These are phyloP conservation scores for Prunus yedoensis DNA, from an alignment of 331 rosid species.

Conservation along the genomic window DNA sequence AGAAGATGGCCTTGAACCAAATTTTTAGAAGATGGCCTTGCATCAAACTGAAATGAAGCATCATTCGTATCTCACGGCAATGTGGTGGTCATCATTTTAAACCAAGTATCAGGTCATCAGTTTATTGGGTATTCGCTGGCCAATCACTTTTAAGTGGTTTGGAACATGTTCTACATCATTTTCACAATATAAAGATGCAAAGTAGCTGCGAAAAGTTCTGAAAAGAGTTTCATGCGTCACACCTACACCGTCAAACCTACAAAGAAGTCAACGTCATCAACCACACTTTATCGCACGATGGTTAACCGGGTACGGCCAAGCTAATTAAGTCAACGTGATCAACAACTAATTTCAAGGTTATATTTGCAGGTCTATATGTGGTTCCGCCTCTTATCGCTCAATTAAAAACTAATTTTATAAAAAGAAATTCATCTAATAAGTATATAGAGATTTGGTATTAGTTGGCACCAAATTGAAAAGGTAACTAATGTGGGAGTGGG, in stretches of 20 bases:
- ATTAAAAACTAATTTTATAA: no score
- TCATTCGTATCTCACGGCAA: conserved; percentile 20
- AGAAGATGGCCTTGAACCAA: not conserved
- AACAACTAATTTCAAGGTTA: no score
- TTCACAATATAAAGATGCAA: not conserved
- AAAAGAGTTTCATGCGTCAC: not conserved
- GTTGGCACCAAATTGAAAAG: conserved; percentile 5
- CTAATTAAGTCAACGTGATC: no score
- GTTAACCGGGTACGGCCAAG: no score
- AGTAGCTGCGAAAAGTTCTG: conserved; percentile 1
- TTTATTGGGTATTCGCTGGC: conserved; percentile 25
- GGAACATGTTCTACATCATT: conserved; percentile 28
- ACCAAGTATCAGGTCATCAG: conserved; percentile 12
- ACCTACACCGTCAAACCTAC: not conserved
- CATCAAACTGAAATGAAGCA: not conserved
- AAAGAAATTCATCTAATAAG: no score
- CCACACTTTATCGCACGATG: no score
- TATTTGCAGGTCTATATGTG: no score
- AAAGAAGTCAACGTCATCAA: no score
- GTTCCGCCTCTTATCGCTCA: no score
- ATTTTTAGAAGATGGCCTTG: not conserved
- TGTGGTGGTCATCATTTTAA: not conserved
- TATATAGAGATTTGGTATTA: not conserved
- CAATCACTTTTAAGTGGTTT: conserved; percentile 34
- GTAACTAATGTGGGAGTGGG: conserved; percentile 7